These are phyloP conservation scores for Phytophthora pini DNA, from an alignment of 352 stramenopile genomes.

Conservation along the genomic window DNA sequence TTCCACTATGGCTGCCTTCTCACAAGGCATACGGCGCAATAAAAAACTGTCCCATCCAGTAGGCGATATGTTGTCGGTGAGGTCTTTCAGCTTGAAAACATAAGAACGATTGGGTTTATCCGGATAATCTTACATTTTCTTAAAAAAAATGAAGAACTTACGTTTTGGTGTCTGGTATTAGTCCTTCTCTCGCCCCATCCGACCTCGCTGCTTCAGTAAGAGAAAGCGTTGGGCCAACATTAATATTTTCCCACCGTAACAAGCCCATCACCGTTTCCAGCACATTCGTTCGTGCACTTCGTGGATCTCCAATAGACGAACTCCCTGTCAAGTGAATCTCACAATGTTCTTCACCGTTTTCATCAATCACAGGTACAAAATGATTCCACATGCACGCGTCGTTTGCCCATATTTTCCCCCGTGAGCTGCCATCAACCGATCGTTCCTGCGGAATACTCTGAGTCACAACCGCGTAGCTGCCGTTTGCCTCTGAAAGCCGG, in stretches of 20 bases:
- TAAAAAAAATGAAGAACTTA: too few species aligned
- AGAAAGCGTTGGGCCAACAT: constrained; percentile 46
- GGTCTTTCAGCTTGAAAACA: too few species aligned
- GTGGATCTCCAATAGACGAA: constrained; percentile 37
- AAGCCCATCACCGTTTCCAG: constrained; percentile 68
- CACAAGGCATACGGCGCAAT: too few species aligned
- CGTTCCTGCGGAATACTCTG: constrained; percentile 36
- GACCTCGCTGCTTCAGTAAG: constrained; percentile 26
- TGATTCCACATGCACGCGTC: constrained; percentile 48
- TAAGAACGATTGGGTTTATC: too few species aligned
- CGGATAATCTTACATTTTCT: too few species aligned
- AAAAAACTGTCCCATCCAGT: too few species aligned
- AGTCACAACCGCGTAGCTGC: constrained; percentile 44
- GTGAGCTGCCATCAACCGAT: constrained; percentile 1
- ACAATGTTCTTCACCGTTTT: constrained; percentile 44
- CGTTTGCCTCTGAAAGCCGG: constrained; percentile 46
- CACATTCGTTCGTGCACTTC: constrained; percentile 41
- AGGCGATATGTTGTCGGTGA: too few species aligned
- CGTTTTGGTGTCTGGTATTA: not conserved
- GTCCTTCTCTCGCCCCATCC: not conserved
- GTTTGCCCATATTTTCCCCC: constrained; percentile 46
- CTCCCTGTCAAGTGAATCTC: constrained; percentile 47
- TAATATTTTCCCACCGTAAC: constrained; percentile 61
- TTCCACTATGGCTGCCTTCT: too few species aligned
- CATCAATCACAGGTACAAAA: constrained; percentile 38